These are phyloP conservation scores for Prunus mongolica DNA, from an alignment of 306 rosid genomes.

Conservation along the genomic window DNA sequence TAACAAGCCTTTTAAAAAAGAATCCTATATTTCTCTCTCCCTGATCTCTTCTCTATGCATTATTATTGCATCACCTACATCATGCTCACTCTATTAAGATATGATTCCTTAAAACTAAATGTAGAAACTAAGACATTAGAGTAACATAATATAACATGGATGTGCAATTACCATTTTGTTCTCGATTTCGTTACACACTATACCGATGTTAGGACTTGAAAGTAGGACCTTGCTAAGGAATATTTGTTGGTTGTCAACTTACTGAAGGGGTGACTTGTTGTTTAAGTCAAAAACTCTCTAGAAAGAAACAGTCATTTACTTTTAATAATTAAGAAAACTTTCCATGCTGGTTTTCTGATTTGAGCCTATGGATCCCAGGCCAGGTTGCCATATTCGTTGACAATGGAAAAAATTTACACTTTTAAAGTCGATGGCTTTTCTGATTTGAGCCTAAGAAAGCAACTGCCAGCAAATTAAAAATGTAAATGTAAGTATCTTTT, in stretches of 20 bases:
- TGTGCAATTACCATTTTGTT: not conserved
- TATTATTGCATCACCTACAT: not conserved
- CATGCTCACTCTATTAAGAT: not conserved
- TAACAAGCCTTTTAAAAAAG: not conserved
- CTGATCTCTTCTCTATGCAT: not conserved
- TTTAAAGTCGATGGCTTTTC: not conserved
- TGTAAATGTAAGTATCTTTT: not conserved
- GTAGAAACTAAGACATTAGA: not conserved
- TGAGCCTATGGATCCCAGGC: slow-evolving; percentile 24
- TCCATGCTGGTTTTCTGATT: slow-evolving; percentile 14
- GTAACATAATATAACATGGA: not conserved
- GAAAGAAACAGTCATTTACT: slow-evolving; percentile 2
- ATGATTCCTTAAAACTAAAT: not conserved
- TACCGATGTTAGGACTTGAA: too few species aligned
- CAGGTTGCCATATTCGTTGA: slow-evolving; percentile 10
- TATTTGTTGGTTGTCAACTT: slow-evolving; percentile 20
- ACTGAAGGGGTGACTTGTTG: slow-evolving; percentile 32
- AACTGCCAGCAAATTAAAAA: not conserved
- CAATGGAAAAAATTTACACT: not conserved
- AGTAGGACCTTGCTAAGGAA: too few species aligned
- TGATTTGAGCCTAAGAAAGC: not conserved
- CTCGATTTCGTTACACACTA: too few species aligned
- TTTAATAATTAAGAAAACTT: not conserved
- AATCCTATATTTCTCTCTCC: slow-evolving; percentile 40
- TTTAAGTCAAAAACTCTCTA: slow-evolving; percentile 30